A percentile compares a stretch with the other conserved stretches of the same genome.
These are phyloP conservation scores for Peribolospora baueri DNA, from an alignment of 768 basidiomycete species.

Conservation along the genomic window DNA sequence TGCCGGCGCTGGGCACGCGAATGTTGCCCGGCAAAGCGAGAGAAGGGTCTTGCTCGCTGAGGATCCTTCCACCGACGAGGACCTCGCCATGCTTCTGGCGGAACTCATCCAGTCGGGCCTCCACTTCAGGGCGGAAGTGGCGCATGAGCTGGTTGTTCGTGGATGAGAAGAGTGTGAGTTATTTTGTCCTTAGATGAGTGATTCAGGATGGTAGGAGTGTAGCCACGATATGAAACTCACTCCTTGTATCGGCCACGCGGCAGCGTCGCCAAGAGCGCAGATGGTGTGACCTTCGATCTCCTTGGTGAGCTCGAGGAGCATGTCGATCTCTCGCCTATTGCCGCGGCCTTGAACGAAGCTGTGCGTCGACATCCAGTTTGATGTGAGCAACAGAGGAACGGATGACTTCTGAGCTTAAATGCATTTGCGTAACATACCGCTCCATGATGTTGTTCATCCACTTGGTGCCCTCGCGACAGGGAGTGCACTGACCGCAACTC, in stretches of 20 bases:
- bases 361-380: too few relatives aligned
- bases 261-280: slow-evolving; percentile 80
- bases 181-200: background rate
- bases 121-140: slow-evolving; percentile 43
- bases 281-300: slow-evolving; percentile 41
- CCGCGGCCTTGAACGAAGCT: slow-evolving; percentile 74
- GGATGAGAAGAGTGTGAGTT: background rate
- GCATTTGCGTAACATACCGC: slow-evolving; percentile 12
- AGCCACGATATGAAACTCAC: slow-evolving; percentile 52
- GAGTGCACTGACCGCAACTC: slow-evolving; percentile 70
- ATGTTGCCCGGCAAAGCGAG: too few relatives aligned
- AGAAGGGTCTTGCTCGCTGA: slow-evolving; percentile 4
- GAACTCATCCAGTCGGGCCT: slow-evolving; percentile 59
- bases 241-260: slow-evolving; percentile 98
- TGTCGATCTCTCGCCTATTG: slow-evolving; percentile 84
- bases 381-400: too few relatives aligned
- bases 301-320: slow-evolving; percentile 72
- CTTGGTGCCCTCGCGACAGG: slow-evolving; percentile 58
- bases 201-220: background rate
- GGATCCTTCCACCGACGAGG: slow-evolving; percentile 58
- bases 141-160: background rate
- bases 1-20: too few relatives aligned
- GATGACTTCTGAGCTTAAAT: too few relatives aligned
- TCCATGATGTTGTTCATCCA: slow-evolving; percentile 99
- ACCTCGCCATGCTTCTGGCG: slow-evolving; percentile 52